A percentile compares a stretch with the other conserved stretches of the same genome.
Evolutionary conservation across 73 alveolate genomes (phyloP).

Genomic region (Urostyla sp.): DNA sequence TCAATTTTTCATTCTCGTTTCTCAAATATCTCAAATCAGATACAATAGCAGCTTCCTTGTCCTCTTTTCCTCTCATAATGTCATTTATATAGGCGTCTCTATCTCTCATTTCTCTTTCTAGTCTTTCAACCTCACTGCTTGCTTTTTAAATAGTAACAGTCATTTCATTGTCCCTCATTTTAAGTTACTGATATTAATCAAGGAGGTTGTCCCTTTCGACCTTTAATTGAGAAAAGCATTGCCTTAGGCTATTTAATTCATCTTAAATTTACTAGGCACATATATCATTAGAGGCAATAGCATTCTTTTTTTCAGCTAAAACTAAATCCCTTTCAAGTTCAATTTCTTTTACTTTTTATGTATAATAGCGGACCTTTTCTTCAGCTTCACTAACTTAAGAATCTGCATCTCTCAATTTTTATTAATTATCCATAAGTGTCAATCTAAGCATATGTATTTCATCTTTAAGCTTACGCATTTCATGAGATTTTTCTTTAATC

Average conservation of each 20-base stretch:
- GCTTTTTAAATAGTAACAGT: conserved; percentile 13
- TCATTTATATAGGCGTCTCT: conserved; percentile 12
- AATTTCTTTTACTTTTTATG: conserved; percentile 38
- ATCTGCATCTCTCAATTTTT: neutral
- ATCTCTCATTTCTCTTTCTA: conserved; percentile 15
- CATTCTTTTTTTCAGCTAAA: conserved; percentile 42
- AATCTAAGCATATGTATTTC: neutral
- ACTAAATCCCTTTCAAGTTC: conserved; percentile 50
- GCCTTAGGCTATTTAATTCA: conserved; percentile 54
- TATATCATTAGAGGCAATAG: conserved; percentile 43
- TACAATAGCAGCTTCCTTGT: neutral
- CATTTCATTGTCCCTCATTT: conserved; percentile 44
- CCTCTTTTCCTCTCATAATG: conserved; percentile 5
- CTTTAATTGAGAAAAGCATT: conserved; percentile 60
- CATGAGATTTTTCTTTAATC: conserved; percentile 22
- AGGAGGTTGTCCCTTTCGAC: conserved; percentile 61
- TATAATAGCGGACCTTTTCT: conserved; percentile 18
- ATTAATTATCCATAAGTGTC: neutral
- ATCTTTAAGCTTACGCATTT: conserved; percentile 24
- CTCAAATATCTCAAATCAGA: conserved; percentile 25
- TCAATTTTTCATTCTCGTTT: conserved; percentile 38
- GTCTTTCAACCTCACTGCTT: conserved; percentile 36
- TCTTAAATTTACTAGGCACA: conserved; percentile 13
- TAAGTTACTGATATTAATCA: neutral
- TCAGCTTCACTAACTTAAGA: conserved; percentile 5